A percentile compares a stretch with the other conserved stretches of the same genome.
Evolutionary conservation across 805 yeast species (phyloP).

Genomic region (Brettanomyces custersianus): DNA sequence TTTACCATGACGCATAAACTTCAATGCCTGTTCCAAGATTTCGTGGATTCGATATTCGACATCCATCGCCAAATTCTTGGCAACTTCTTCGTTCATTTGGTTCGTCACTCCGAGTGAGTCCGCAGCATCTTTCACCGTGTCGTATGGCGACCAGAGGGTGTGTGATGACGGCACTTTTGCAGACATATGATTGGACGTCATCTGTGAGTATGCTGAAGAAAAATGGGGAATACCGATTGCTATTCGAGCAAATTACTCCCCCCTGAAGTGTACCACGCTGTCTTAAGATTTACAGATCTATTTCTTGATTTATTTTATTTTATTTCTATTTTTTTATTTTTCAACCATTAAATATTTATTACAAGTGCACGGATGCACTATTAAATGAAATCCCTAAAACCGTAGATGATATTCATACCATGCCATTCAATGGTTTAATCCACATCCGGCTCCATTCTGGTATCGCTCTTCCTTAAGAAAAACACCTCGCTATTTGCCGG

Average conservation of each 20-base stretch:
- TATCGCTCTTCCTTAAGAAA: constrained; percentile 9
- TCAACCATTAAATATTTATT: too few relatives aligned
- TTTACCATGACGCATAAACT: constrained; percentile 92
- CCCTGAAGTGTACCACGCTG: too few relatives aligned
- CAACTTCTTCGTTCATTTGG: constrained; percentile 78
- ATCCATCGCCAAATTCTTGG: constrained; percentile 95
- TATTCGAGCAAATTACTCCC: not conserved
- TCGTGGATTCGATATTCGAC: constrained; percentile 97
- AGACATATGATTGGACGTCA: constrained; percentile 1
- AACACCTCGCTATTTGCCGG: constrained; percentile 19
- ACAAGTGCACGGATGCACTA: too few relatives aligned
- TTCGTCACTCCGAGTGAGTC: constrained; percentile 75
- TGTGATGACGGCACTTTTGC: constrained; percentile 60
- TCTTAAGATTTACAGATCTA: too few relatives aligned
- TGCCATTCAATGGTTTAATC: too few relatives aligned
- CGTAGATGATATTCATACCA: too few relatives aligned
- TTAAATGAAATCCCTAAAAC: too few relatives aligned
- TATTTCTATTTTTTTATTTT: too few relatives aligned
- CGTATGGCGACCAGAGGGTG: constrained; percentile 95
- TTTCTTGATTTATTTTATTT: too few relatives aligned
- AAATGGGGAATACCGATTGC: not conserved
- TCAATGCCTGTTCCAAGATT: constrained; percentile 88
- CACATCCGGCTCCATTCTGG: not conserved
- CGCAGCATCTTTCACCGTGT: constrained; percentile 93
- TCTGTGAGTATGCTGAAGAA: not conserved